Conservation (phyloP, 2,329 filamentous ascomycete genomes). For the Hymenoscyphus repandus region DNA sequence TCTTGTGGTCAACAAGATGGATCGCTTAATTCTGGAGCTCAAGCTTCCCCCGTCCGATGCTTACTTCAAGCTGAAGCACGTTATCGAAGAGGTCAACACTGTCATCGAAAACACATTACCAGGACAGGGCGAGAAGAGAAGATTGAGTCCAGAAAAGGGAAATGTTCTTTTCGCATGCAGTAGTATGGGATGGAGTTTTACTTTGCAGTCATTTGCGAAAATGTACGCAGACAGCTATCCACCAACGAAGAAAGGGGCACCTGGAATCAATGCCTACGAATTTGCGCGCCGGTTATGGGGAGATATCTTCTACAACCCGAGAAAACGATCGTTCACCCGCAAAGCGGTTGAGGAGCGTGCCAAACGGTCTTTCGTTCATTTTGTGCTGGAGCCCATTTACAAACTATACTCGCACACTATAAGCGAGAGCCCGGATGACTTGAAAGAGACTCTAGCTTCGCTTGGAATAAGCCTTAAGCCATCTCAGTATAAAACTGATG, state of each 20-base stretch:
- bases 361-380: conserved; percentile 86
- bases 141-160: conserved; percentile 91
- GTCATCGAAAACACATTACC: conserved; percentile 85
- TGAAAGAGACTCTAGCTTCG: conserved; percentile 71
- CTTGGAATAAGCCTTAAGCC: conserved; percentile 86
- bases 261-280: conserved; percentile 73
- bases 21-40: conserved; percentile 87
- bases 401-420: conserved; percentile 95
- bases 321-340: conserved; percentile 83
- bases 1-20: conserved; percentile 95
- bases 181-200: conserved; percentile 95
- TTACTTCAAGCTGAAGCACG: conserved; percentile 98
- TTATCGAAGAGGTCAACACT: conserved; percentile 97
- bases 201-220: conserved; percentile 85
- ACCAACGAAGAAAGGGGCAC: conserved; percentile 22
- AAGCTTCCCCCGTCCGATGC: conserved; percentile 92
- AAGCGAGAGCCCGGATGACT: conserved; percentile 78
- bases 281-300: conserved; percentile 89
- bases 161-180: conserved; percentile 97
- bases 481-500: conserved; percentile 84
- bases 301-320: conserved; percentile 92
- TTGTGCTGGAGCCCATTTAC: conserved; percentile 94
- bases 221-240: conserved; percentile 89
- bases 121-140: conserved; percentile 69
- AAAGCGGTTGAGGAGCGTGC: conserved; percentile 77